These are phyloP conservation scores for Linnemannia hyalina DNA, from an alignment of 192 early-diverging fungal species.

Conservation along the genomic window DNA sequence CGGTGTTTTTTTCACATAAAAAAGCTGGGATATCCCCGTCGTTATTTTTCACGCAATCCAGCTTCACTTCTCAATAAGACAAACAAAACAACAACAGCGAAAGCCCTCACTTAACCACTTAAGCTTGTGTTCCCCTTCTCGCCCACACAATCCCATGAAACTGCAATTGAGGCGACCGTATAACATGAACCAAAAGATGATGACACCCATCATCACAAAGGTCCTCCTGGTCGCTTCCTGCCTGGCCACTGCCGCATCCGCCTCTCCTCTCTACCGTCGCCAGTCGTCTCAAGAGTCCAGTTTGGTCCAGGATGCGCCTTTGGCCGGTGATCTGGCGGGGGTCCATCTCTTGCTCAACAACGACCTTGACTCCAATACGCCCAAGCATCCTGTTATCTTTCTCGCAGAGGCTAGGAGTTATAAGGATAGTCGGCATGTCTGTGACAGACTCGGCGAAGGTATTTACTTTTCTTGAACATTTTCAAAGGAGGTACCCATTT, in stretches of 20 bases:
- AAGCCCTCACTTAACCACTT: not conserved
- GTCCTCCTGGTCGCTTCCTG: not conserved
- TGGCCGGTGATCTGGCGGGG: conserved; percentile 20
- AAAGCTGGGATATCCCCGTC: not conserved
- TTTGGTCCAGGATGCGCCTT: conserved; percentile 17
- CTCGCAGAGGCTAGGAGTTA: conserved; percentile 23
- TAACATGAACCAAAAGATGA: not conserved
- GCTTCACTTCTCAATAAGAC: not conserved
- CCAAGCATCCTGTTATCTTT: conserved; percentile 33
- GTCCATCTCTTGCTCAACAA: conserved; percentile 40
- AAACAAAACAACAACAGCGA: not conserved
- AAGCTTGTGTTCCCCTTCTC: not conserved
- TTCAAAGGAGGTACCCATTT: not conserved
- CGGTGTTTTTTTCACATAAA: not conserved
- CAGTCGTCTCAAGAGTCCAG: not conserved
- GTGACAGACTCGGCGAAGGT: conserved; percentile 25
- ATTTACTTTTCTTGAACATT: not conserved
- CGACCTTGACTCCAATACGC: conserved; percentile 34
- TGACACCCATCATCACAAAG: not conserved
- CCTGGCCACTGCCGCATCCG: not conserved
- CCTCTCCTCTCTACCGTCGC: not conserved
- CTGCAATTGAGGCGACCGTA: not conserved
- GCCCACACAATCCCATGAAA: not conserved
- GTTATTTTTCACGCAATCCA: not conserved
- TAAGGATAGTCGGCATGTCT: conserved; percentile 7